Percentiles rank a stretch among this genome's conserved stretches.
phyloP scores from a whole-genome alignment of 148 eudicot species.

The Arctostaphylos glauca region DNA sequence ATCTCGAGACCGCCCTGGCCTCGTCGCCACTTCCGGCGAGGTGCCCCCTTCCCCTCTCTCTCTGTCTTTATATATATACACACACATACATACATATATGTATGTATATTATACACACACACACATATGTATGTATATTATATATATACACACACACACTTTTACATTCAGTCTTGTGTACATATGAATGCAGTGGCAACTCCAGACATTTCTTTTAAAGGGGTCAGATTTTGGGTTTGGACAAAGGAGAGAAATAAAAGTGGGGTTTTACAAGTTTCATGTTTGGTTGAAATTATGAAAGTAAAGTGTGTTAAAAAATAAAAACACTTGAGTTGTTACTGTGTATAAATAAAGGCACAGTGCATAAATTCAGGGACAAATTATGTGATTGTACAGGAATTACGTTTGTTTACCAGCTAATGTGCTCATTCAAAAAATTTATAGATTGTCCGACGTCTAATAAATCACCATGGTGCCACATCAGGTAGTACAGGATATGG shows the following conservation, averaged over 20 bases:
- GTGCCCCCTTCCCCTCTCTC: conserved; percentile 24
- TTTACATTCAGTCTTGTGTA: neutral
- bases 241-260: neutral
- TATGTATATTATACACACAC: no score
- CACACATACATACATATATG: no score
- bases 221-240: neutral
- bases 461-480: neutral
- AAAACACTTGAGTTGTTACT: neutral
- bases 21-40: conserved; percentile 75
- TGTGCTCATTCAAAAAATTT: neutral
- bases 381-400: neutral
- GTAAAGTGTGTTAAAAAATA: neutral
- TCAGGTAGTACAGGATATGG: neutral
- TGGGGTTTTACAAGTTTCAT: neutral
- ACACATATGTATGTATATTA: no score
- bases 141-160: neutral
- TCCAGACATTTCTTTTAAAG: neutral
- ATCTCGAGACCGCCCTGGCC: conserved; percentile 58
- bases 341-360: neutral
- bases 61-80: neutral
- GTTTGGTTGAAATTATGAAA: neutral
- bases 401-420: neutral
- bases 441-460: neutral
- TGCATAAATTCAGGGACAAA: neutral
- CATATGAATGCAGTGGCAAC: neutral